Evolutionary conservation across 805 yeast genomes (phyloP), one percentile per base, ranked within the genome.

Genomic region (Kregervanrija delftensis): DNA sequence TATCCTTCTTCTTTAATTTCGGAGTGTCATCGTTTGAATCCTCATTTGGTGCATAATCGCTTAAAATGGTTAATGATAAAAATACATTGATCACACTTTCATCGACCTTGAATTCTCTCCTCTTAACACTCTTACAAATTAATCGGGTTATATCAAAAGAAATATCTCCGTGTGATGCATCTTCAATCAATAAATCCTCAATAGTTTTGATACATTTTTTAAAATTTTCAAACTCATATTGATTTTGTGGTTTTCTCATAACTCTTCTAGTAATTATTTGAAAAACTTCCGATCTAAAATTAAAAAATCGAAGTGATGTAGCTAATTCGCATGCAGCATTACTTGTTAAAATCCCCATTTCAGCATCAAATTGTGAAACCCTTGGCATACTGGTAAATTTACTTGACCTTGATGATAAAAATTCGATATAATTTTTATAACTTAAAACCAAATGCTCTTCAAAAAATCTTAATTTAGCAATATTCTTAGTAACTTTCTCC

Each of bases 401-500:
- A 37, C 63, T 63, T 1, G 63, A 46, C 31, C 57, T 58, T 5
- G 61, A 63, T 6, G 73, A 60, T 39, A 91, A 62, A 16, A 73
- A 57, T 35, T 77, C 81, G 33, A 93, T 67, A 56, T 84, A 91
- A 10, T 69, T 69, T 48, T 74, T 79, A 64, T 89, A 91, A 56
- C 83, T 77, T 10, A 72, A 58, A 8, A 90, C 82, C 44, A 91
- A 69, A 2, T 76, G 68, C 60, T 91, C 93, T 64, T 91, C 99
- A 62, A 84, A 89, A 48, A 71, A 73, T 59, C 99, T 76, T 54
- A 85, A 62, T 56, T 74, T 77, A 13, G 86, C 83, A 32, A 93
- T 84, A 15, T 93, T 99, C 58, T 75, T 86, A 11, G 90, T 69
- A 4, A 88, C 95, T 55, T 80, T 86, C 56, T 88, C 96, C 49